These are phyloP conservation scores for Myrica gale DNA, from an alignment of 306 rosid species.

Conservation along the genomic window DNA sequence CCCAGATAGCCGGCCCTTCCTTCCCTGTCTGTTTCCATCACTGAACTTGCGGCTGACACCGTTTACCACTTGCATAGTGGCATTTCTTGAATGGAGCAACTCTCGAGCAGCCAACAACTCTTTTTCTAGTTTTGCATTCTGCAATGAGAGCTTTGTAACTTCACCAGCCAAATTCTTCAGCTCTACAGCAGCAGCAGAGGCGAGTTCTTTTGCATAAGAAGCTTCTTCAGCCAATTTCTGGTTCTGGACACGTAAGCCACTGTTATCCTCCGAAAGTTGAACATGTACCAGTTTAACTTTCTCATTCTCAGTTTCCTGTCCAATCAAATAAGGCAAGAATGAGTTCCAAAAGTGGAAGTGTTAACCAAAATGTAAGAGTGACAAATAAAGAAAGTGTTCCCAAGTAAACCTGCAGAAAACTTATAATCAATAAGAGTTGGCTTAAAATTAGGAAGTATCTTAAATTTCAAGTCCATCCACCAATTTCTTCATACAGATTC, in stretches of 20 bases:
- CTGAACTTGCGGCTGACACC: constrained; percentile 66
- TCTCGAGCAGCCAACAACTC: constrained; percentile 79
- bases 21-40: constrained; percentile 64
- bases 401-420: neutral
- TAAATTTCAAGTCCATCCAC: neutral
- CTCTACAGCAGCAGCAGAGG: constrained; percentile 99
- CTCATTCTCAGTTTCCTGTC: constrained; percentile 90
- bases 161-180: constrained; percentile 96
- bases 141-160: constrained; percentile 90
- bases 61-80: constrained; percentile 48
- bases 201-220: constrained; percentile 93
- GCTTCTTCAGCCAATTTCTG: constrained; percentile 98
- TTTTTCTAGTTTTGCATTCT: constrained; percentile 79
- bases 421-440: neutral
- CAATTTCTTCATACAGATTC: neutral
- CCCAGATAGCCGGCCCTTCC: constrained; percentile 74
- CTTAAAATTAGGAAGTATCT: neutral
- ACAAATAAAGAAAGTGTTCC: constrained; percentile 13
- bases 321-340: constrained; percentile 19
- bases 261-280: constrained; percentile 84
- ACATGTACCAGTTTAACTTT: constrained; percentile 81
- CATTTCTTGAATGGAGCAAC: constrained; percentile 55
- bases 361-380: constrained; percentile 3
- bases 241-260: constrained; percentile 91
- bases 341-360: constrained; percentile 15